Conservation (phyloP, 148 eudicot genomes). For the Fagopyrum esculentum region DNA sequence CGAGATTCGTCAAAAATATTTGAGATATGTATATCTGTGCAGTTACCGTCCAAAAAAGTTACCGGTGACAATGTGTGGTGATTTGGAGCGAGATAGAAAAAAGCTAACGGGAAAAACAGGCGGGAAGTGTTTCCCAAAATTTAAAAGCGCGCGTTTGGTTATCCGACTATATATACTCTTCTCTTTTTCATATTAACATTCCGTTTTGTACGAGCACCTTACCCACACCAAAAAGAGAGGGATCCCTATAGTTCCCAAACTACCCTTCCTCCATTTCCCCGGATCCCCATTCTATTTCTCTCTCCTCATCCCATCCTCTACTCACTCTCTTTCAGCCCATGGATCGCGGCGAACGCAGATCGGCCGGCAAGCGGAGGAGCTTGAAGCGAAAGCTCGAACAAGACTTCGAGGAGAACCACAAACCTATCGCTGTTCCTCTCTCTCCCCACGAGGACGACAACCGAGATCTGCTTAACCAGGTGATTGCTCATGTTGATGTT, state of each 20-base stretch:
- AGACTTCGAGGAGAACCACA: constrained; percentile 32
- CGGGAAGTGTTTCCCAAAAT: constrained; percentile 8
- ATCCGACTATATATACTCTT: background rate
- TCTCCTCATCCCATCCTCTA: constrained; percentile 9
- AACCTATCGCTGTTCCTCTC: constrained; percentile 18
- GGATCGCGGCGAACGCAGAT: constrained; percentile 51
- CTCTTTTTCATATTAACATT: background rate
- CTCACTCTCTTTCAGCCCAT: constrained; percentile 17
- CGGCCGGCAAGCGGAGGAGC: constrained; percentile 48
- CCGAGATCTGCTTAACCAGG: constrained; percentile 50
- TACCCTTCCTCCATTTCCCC: constrained; percentile 18
- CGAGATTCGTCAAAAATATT: too few relatives aligned
- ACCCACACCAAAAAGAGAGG: background rate
- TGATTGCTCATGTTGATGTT: constrained; percentile 39
- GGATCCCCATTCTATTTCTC: constrained; percentile 9
- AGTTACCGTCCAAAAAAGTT: too few relatives aligned
- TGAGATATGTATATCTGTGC: too few relatives aligned
- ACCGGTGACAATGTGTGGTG: too few relatives aligned
- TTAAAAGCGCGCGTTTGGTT: constrained; percentile 7
- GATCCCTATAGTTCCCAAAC: constrained; percentile 20
- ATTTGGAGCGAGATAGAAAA: background rate
- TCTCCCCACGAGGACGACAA: constrained; percentile 18
- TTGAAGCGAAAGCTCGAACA: constrained; percentile 78
- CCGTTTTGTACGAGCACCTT: background rate
- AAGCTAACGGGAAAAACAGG: background rate